Base-by-base conservation (phyloP, 495 filamentous ascomycete genomes). In the Hypoxylon lienhwacheense region DNA sequence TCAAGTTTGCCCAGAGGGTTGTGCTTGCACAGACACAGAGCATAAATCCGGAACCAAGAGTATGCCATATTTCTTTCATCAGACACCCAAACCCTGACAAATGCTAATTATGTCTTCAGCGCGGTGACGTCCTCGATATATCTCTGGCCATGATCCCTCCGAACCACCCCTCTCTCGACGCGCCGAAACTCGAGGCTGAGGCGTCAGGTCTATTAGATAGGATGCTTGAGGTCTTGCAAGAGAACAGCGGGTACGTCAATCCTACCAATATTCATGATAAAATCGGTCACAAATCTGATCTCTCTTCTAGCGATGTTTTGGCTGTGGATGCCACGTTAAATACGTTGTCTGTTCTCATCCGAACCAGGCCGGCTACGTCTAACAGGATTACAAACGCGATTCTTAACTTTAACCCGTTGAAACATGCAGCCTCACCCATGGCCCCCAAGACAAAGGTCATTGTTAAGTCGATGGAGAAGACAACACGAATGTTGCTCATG, bases 1-100 rank as follows among this genome's bases (percentile, higher is more conserved):
- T 97, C 78, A 98, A 98, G 67, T 97, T 98, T 64, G 85, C 88
- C 11, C 91, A 97, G 73, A 81, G 89, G 19, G 90, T 97, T 26
- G 87, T 98, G 33, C 86, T 95, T 46, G 86, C 89, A 5, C 92
- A 98, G 67, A 97, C 91, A 5, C 85, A 85, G 10, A 91, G 90
- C 28, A 71, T 84, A 53, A 85, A 90, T 58, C 77, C 84, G 20
- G 93, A 97, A 67, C 89, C 89, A 52, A 85, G 89, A 76, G 91
- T 96, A 81, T 40, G 85, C 12, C 8, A 15, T 39, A 15, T 39
- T 33, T 36, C 21, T 10, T 21, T 22, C 12, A 6, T 29, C 73
- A 39, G 19, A 22, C 15, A 22, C 26, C 46, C 19, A 22, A 15
- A 22, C 26, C 46, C 24, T 41, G 35, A 11, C 19, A 17, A 43